Conservation (phyloP, 768 basidiomycete species). For the Podaxis sp. region DNA sequence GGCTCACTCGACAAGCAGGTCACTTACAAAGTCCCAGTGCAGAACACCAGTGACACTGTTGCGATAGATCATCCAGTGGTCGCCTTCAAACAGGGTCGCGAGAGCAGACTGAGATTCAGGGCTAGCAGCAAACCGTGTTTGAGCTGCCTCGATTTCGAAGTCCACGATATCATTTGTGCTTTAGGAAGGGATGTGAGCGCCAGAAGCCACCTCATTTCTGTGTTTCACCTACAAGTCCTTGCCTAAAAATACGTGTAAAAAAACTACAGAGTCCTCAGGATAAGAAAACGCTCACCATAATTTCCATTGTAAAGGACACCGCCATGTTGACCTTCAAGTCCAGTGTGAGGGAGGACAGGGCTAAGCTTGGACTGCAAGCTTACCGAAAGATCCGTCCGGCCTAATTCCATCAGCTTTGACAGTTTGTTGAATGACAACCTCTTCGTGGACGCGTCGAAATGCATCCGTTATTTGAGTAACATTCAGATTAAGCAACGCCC, state of each 20-base stretch:
- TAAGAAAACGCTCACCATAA: slow-evolving; percentile 43
- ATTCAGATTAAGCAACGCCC: slow-evolving; percentile 42
- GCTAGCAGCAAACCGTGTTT: slow-evolving; percentile 55
- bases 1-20: not conserved
- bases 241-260: slow-evolving; percentile 24
- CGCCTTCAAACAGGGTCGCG: slow-evolving; percentile 54
- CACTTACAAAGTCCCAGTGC: slow-evolving; percentile 73
- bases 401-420: slow-evolving; percentile 61
- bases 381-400: slow-evolving; percentile 50
- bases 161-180: slow-evolving; percentile 64
- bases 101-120: slow-evolving; percentile 46
- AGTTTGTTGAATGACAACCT: slow-evolving; percentile 48
- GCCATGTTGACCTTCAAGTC: slow-evolving; percentile 47
- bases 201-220: not conserved
- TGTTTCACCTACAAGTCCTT: slow-evolving; percentile 37
- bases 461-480: slow-evolving; percentile 46
- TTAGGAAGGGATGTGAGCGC: not conserved
- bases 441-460: slow-evolving; percentile 49
- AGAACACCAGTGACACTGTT: slow-evolving; percentile 55
- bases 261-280: not conserved
- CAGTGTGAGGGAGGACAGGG: not conserved
- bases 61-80: slow-evolving; percentile 69
- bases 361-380: slow-evolving; percentile 1
- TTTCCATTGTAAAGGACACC: slow-evolving; percentile 75
- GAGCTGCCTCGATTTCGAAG: slow-evolving; percentile 59